Evolutionary conservation across 2,329 filamentous ascomycete genomes (phyloP).

Genomic region (Ilyonectria robusta): DNA sequence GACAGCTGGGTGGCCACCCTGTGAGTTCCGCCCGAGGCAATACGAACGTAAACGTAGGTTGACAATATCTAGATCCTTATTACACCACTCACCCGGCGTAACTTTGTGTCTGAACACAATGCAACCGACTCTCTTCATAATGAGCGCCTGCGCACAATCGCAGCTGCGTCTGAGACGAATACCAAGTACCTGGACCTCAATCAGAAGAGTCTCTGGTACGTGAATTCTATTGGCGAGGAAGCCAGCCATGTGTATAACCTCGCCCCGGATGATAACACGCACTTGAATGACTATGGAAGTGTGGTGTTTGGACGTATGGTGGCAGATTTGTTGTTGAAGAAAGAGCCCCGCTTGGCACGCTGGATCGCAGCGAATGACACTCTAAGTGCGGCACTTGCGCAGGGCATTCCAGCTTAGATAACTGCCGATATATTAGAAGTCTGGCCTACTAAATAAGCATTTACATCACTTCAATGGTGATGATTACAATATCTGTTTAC

Average conservation of each 20-base stretch:
- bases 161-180: not conserved
- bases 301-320: constrained; percentile 17
- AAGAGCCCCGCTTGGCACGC: not conserved
- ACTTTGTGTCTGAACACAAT: not conserved
- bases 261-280: constrained; percentile 3
- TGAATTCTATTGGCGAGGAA: constrained; percentile 5
- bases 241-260: constrained; percentile 1
- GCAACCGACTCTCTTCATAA: not conserved
- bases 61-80: not conserved
- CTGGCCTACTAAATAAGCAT: no score
- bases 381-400: not conserved
- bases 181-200: constrained; percentile 13
- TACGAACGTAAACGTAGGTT: not conserved
- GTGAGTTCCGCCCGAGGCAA: not conserved
- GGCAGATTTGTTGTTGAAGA: constrained; percentile 9
- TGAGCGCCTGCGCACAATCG: constrained; percentile 8
- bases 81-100: constrained; percentile 6
- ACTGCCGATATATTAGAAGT: no score
- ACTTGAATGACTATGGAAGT: constrained; percentile 6
- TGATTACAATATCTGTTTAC: no score
- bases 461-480: no score
- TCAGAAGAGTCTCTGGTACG: constrained; percentile 1
- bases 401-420: not conserved
- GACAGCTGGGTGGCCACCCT: not conserved
- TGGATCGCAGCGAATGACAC: constrained; percentile 1